A percentile compares a stretch with the other conserved stretches of the same genome.
Evolutionary conservation across 2,329 filamentous ascomycete species (phyloP).

Genomic region (Penicillium aurantiogriseum): DNA sequence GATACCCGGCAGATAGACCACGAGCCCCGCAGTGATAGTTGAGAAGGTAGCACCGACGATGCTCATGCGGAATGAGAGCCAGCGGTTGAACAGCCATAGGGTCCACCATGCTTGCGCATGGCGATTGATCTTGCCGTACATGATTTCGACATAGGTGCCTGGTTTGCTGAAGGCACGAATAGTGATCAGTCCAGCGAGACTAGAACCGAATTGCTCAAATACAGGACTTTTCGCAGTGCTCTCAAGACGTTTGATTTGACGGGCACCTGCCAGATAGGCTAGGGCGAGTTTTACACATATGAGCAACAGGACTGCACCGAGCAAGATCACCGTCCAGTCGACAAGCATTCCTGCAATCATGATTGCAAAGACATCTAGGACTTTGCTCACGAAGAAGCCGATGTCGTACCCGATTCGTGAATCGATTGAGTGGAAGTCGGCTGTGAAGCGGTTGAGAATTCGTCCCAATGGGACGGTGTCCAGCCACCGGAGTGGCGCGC

Average conservation of each 20-base stretch:
- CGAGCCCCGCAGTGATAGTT: slow-evolving; percentile 62
- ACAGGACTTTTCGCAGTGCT: slow-evolving; percentile 75
- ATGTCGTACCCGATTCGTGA: slow-evolving; percentile 64
- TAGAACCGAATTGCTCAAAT: slow-evolving; percentile 75
- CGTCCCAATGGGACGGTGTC: slow-evolving; percentile 76
- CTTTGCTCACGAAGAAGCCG: slow-evolving; percentile 58
- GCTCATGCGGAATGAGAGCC: slow-evolving; percentile 72
- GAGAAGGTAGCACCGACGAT: slow-evolving; percentile 70
- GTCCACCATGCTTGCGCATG: slow-evolving; percentile 66
- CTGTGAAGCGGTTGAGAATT: slow-evolving; percentile 73
- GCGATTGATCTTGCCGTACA: slow-evolving; percentile 68
- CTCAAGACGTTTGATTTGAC: slow-evolving; percentile 75
- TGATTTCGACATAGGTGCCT: slow-evolving; percentile 64
- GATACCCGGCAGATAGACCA: slow-evolving; percentile 62
- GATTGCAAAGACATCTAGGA: slow-evolving; percentile 63
- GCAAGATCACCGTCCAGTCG: slow-evolving; percentile 58
- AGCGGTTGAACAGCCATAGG: slow-evolving; percentile 71
- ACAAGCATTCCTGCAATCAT: slow-evolving; percentile 62
- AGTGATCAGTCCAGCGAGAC: slow-evolving; percentile 69
- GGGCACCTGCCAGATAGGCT: slow-evolving; percentile 67
- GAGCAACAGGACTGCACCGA: slow-evolving; percentile 58
- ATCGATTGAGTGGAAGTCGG: slow-evolving; percentile 74
- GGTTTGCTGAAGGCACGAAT: slow-evolving; percentile 73
- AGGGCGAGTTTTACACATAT: slow-evolving; percentile 48
- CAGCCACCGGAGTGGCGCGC: slow-evolving; percentile 73